Percentiles rank a stretch among this genome's conserved stretches.
Evolutionary conservation across 2,329 filamentous ascomycete species (phyloP).

Genomic region (Aureobasidium pullulans): DNA sequence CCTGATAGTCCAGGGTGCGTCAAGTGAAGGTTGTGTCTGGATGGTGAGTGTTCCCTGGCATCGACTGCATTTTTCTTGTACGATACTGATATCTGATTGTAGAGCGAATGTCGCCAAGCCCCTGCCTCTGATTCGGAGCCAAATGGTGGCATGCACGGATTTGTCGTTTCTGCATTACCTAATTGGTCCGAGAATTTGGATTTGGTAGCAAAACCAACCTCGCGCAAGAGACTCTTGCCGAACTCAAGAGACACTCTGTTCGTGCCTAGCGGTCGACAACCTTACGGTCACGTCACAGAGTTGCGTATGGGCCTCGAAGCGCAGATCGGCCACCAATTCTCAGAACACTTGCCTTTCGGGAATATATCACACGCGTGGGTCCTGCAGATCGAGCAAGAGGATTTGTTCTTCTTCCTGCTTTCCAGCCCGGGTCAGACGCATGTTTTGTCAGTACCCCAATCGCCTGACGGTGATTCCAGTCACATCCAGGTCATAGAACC

Average conservation of each 20-base stretch:
- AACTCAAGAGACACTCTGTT: conserved; percentile 25
- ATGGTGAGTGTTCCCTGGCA: not conserved
- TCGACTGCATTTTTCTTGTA: not conserved
- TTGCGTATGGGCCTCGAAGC: conserved; percentile 36
- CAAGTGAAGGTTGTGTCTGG: conserved; percentile 7
- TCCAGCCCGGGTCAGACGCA: conserved; percentile 24
- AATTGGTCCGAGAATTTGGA: conserved; percentile 53
- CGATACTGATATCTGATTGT: not conserved
- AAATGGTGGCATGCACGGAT: conserved; percentile 5
- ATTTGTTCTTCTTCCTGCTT: conserved; percentile 30
- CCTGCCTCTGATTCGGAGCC: not conserved
- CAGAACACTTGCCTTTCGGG: conserved; percentile 17
- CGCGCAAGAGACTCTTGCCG: not conserved
- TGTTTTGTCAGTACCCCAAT: conserved; percentile 1
- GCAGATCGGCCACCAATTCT: not conserved
- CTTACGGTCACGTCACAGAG: conserved; percentile 38
- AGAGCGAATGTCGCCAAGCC: conserved; percentile 7
- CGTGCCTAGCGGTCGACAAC: conserved; percentile 36
- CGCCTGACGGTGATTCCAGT: conserved; percentile 13
- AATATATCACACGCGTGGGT: conserved; percentile 31
- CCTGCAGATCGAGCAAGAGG: conserved; percentile 24
- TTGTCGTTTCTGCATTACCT: conserved; percentile 35
- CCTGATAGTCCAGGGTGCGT: not conserved
- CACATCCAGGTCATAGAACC: not conserved
- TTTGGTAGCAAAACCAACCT: conserved; percentile 21